Base-by-base conservation (phyloP, 345 rosid genomes). In the Citrus hindsii region DNA sequence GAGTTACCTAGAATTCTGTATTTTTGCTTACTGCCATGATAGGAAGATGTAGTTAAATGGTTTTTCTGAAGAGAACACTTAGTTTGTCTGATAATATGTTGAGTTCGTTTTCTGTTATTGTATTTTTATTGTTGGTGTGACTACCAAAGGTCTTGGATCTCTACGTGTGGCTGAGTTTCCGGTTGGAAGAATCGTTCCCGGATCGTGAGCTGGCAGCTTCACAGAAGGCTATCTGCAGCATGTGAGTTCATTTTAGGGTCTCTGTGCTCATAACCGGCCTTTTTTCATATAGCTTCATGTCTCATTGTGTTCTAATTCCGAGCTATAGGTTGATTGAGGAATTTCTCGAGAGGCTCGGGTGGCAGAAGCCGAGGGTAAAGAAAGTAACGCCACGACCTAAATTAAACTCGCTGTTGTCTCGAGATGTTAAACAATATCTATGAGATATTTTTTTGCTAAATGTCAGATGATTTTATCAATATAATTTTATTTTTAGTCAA, bases 151-250 rank as follows among this genome's bases (percentile, higher is more conserved):
- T 92, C 71, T 83, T 95, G 81, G 98, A 93, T 85, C 89, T 95
- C 66, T 95, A 95, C 53, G 93, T 93, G 63, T 95, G 98, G 99
- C 87, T 95, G 90, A 85, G 98, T 90, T 91, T 86, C 82, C 92
- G 92, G 33, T 82, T 93, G 66, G 96, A 93, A 75, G 97, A 91
- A 67, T 88, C 98, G 6, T 95, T 92, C 84, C 97, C 94, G 4
- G 98, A 92, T 83, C 84, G 81, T 6, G 93, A 91, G 82, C 80
- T 92, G 56, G 98, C 98, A 53, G 83, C 93, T 79, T 90, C 94
- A 13, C 98, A 95, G 86, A 93, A 91, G 79, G 84, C 88, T 46
- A 82, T 93, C 70, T 95, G 97, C 85, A 82, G 91, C 86, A 24
- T 85, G 99, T 95, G 83, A 90, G 98, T 86, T 74, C 59, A 59